Evolutionary conservation across 768 basidiomycete species (phyloP), one percentile per base, ranked within the genome.

Genomic region (Lentinus tigrinus): DNA sequence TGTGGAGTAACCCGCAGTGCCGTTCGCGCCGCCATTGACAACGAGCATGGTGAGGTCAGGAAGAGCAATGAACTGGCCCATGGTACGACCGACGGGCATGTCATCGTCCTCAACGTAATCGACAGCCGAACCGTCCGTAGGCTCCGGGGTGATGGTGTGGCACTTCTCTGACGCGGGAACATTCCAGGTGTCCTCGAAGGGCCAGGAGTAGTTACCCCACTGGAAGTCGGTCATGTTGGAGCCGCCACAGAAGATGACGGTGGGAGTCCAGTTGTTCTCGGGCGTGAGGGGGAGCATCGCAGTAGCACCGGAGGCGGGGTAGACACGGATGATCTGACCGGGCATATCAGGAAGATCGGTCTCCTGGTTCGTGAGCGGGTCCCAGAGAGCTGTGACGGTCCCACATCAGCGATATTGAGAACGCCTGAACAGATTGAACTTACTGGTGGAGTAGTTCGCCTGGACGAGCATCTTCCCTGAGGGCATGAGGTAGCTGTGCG

Each of bases 201-300:
- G 89, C 70, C 74, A 82, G 2, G 84, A 78, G 67, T 93, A 94
- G 71, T 92, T 82, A 48, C 93, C 93, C 76, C 86, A 96, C 44
- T 76, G 77, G 8, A 78, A 76, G 16, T 84, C 86, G 3, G 85
- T 77, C 82, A 96, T 88, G 69, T 89, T 79, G 9, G 84, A 83
- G 26, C 96, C 96, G 49, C 95, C 95, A 63, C 95, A 98, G 74
- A 98, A 95, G 43, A 98, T 66, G 43, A 97, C 69, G 0, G 93
- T 92, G 0, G 89, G 91, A 0, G 80, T 83, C 70, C 91, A 98
- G 69, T 91, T 88, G 75, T 96, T 97, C 24, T 80, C 88, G 4
- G 91, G 89, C 1, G 91, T 95, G 17, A 98, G 80, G 7, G 95
- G 95, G 0, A 98, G 81, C 89, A 98, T 93, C 39, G 89, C 89